phyloP scores from a whole-genome alignment of 1,139 yeast genomes.

The Scheffersomyces illinoinensis region DNA sequence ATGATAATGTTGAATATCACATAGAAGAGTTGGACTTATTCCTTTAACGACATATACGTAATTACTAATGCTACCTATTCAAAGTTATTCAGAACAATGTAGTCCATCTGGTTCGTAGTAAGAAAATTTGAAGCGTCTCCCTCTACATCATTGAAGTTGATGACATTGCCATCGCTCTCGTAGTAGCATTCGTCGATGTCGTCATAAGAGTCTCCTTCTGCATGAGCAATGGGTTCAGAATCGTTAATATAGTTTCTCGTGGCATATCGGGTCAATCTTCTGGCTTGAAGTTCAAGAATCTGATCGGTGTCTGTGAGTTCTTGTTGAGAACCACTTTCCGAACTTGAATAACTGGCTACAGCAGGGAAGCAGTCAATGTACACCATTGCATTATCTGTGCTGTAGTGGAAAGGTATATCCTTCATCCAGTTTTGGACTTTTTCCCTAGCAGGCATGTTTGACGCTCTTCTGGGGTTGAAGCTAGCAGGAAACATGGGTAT shows the following conservation, averaged over 20 bases:
- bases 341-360: constrained; percentile 26
- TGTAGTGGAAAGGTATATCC: constrained; percentile 47
- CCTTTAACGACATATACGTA: constrained; percentile 16
- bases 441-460: constrained; percentile 61
- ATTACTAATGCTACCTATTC: background rate
- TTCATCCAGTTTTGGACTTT: constrained; percentile 65
- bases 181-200: constrained; percentile 2
- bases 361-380: constrained; percentile 48
- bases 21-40: constrained; percentile 42
- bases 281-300: constrained; percentile 52
- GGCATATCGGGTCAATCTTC: constrained; percentile 48
- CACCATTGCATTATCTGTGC: constrained; percentile 20
- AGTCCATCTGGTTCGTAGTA: background rate
- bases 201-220: background rate
- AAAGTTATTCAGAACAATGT: background rate
- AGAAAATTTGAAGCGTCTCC: background rate
- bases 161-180: constrained; percentile 4
- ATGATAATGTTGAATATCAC: constrained; percentile 16
- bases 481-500: constrained; percentile 1
- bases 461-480: constrained; percentile 59
- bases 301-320: constrained; percentile 36
- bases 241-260: constrained; percentile 43
- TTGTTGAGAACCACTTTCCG: constrained; percentile 10
- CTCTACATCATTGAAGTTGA: background rate
- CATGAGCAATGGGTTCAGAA: constrained; percentile 17